These are phyloP conservation scores for Yarrowia keelungensis DNA, from an alignment of 805 yeast genomes.

Conservation along the genomic window DNA sequence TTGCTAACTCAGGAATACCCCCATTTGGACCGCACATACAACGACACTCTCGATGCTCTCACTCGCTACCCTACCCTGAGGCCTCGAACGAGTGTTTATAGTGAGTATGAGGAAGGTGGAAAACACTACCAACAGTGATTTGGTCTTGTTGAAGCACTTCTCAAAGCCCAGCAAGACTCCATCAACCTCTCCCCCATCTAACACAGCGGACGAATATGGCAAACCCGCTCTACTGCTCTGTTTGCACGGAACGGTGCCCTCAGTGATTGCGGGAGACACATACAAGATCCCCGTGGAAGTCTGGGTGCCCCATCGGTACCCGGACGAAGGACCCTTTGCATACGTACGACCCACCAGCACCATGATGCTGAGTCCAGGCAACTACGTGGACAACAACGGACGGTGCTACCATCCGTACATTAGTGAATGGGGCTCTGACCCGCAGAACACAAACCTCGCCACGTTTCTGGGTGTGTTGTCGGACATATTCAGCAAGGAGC, in stretches of 20 bases:
- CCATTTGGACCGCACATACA: slow-evolving; percentile 64
- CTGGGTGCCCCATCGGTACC: slow-evolving; percentile 81
- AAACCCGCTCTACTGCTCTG: slow-evolving; percentile 64
- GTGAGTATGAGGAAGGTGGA: slow-evolving; percentile 41
- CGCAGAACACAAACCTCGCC: slow-evolving; percentile 48
- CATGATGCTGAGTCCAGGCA: slow-evolving; percentile 63
- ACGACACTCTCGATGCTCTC: slow-evolving; percentile 66
- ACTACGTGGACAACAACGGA: slow-evolving; percentile 74
- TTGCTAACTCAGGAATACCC: slow-evolving; percentile 55
- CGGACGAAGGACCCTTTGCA: slow-evolving; percentile 69
- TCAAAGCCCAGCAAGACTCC: too few species aligned
- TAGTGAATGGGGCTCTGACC: slow-evolving; percentile 59
- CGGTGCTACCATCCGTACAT: slow-evolving; percentile 71
- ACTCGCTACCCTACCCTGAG: slow-evolving; percentile 60
- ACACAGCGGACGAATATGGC: slow-evolving; percentile 61
- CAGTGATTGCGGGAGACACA: slow-evolving; percentile 32
- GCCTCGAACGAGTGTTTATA: slow-evolving; percentile 72
- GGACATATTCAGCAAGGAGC: slow-evolving; percentile 52
- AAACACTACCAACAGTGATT: too few species aligned
- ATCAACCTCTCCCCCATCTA: too few species aligned
- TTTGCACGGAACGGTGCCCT: slow-evolving; percentile 58
- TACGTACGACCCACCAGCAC: slow-evolving; percentile 63
- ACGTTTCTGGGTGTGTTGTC: slow-evolving; percentile 50
- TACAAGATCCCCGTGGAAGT: slow-evolving; percentile 66
- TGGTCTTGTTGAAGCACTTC: too few species aligned